Percentiles rank a stretch among this genome's conserved stretches.
Conservation (phyloP, 208 protist genomes). For the Crithidia thermophila region DNA sequence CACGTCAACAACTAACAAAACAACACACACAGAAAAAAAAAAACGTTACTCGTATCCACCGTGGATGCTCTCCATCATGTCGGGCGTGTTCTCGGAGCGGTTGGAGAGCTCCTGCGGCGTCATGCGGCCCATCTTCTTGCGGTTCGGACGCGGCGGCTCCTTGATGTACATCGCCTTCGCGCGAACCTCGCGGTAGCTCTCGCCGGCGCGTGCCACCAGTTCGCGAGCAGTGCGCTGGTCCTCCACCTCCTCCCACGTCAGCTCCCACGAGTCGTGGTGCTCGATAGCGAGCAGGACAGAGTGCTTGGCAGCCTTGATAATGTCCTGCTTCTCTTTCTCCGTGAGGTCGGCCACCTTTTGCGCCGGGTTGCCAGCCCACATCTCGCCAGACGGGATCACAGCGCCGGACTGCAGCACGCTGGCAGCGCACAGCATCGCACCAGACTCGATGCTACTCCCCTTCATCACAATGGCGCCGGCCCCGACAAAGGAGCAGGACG, state of each 20-base stretch:
- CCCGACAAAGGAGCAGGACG: slow-evolving; percentile 90
- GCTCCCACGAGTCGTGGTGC: slow-evolving; percentile 89
- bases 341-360: slow-evolving; percentile 87
- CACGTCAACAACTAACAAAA: not conserved
- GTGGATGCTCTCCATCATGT: slow-evolving; percentile 57
- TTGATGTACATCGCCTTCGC: slow-evolving; percentile 91
- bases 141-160: slow-evolving; percentile 83
- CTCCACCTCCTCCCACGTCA: slow-evolving; percentile 90
- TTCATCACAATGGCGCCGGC: slow-evolving; percentile 87
- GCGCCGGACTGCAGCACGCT: slow-evolving; percentile 87
- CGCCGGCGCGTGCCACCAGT: slow-evolving; percentile 60
- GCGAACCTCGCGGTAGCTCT: slow-evolving; percentile 76
- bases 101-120: slow-evolving; percentile 76
- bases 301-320: slow-evolving; percentile 91
- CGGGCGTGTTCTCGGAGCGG: slow-evolving; percentile 69
- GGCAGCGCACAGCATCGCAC: slow-evolving; percentile 85
- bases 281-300: slow-evolving; percentile 89
- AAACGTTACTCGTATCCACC: slow-evolving; percentile 46
- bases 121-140: slow-evolving; percentile 70
- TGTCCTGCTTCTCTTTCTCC: slow-evolving; percentile 86
- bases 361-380: slow-evolving; percentile 93
- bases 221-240: slow-evolving; percentile 81
- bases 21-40: not conserved
- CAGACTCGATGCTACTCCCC: slow-evolving; percentile 82
- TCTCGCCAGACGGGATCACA: slow-evolving; percentile 90